Evolutionary conservation across 176 grass and related monocot genomes (phyloP), one percentile per base, ranked within the genome.

Genomic region (Musa acuminata): DNA sequence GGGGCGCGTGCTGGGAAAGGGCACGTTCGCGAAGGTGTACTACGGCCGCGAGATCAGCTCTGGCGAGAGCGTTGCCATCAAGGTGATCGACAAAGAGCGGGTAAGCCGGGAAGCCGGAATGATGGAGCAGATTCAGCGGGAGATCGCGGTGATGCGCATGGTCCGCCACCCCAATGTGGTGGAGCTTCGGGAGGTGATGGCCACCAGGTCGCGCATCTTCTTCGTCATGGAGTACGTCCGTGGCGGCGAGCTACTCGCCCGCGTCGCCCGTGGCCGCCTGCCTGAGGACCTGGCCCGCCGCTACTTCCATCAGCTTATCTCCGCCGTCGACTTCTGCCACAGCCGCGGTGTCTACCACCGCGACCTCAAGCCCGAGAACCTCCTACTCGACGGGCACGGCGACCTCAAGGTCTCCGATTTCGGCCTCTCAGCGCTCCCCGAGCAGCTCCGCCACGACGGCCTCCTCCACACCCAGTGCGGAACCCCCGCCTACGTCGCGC

Each of bases 381-480:
- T 96, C 0, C 85, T 96, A 1, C 83, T 96, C 7, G 93, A 92
- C 75, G 93, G 78, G 69, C 71, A 62, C 0, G 89, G 89, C 0
- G 22, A 83, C 16, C 82, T 96, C 73, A 96, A 92, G 85, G 87
- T 96, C 70, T 87, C 93, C 26, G 93, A 96, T 78, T 96, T 96
- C 78, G 93, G 93, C 14, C 93, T 96, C 57, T 90, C 93, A 16
- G 87, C 93, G 23, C 81, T 92, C 51, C 93, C 93, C n/a, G 93
- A 96, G 81, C 93, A 96, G 87, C 83, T 92, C 3, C 80, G 29
- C 0, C 87, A 96, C 1, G 93, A 96, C 72, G 93, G 93, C 1
- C 80, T 96, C 0, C 85, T 96, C 83, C 93, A 96, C 79, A 96
- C 93, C 22, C 93, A 96, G 89, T 96, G 93, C 81, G 93, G 93